These are phyloP conservation scores for Iris pallida DNA, from an alignment of 116 monocot genomes.

Conservation along the genomic window DNA sequence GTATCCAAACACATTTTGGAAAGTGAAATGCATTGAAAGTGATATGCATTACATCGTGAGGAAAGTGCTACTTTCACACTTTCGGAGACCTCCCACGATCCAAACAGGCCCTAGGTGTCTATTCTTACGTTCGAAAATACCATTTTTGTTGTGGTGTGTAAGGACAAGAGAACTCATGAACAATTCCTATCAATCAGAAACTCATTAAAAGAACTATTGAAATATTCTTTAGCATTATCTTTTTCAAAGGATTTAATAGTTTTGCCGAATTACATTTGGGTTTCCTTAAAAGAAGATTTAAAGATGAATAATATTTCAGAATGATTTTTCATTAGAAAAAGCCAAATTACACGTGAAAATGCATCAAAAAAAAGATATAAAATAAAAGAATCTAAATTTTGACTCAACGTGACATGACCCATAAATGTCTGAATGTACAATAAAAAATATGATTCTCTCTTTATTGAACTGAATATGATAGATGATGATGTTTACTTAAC, in stretches of 20 bases:
- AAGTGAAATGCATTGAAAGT: too few relatives aligned
- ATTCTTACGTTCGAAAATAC: neutral
- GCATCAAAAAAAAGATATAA: neutral
- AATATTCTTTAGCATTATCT: neutral
- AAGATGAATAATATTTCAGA: neutral
- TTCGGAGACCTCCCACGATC: too few relatives aligned
- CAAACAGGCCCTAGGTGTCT: too few relatives aligned
- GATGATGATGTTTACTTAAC: neutral
- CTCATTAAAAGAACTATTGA: neutral
- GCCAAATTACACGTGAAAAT: neutral
- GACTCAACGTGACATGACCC: neutral
- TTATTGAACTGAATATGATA: neutral
- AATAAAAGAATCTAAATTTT: neutral
- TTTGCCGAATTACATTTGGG: neutral
- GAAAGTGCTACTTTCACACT: too few relatives aligned
- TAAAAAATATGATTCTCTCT: neutral
- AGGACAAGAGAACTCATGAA: neutral
- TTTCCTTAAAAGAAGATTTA: neutral
- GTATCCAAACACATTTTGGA: too few relatives aligned
- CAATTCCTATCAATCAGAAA: neutral
- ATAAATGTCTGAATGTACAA: neutral
- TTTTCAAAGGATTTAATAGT: neutral
- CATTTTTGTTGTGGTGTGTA: neutral
- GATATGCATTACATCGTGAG: too few relatives aligned
- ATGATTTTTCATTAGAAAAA: neutral